Evolutionary conservation across 306 rosid species (phyloP).

Genomic region (Phaseolus lunatus): DNA sequence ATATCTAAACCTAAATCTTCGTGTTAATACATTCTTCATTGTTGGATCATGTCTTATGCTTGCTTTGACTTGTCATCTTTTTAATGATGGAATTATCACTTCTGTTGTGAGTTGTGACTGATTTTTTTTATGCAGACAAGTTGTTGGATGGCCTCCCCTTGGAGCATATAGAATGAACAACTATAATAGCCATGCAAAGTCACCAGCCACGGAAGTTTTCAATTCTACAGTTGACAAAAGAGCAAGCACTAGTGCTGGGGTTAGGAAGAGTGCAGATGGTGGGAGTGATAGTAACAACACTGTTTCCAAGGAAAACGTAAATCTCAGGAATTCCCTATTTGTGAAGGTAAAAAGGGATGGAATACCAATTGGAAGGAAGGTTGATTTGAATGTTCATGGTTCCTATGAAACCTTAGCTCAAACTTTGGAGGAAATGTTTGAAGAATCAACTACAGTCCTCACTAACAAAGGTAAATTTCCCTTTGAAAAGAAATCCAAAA

Average conservation of each 20-base stretch:
- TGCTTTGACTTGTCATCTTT: too few relatives aligned
- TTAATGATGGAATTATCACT: slow-evolving; percentile 37
- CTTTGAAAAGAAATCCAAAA: too few relatives aligned
- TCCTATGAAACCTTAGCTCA: slow-evolving; percentile 72
- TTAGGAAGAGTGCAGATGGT: slow-evolving; percentile 43
- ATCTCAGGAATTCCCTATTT: slow-evolving; percentile 54
- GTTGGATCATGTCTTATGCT: too few relatives aligned
- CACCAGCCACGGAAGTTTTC: slow-evolving; percentile 56
- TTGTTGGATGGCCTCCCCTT: slow-evolving; percentile 93
- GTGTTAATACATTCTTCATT: neutral
- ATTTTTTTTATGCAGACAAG: slow-evolving; percentile 61
- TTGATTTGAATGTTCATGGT: slow-evolving; percentile 69
- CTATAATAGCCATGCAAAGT: slow-evolving; percentile 64
- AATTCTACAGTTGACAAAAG: slow-evolving; percentile 51
- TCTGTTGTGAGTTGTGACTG: slow-evolving; percentile 36
- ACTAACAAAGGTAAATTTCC: slow-evolving; percentile 53
- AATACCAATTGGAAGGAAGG: slow-evolving; percentile 77
- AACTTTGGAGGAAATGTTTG: slow-evolving; percentile 77
- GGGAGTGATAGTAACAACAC: slow-evolving; percentile 47
- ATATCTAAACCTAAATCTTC: neutral
- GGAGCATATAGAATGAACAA: slow-evolving; percentile 73
- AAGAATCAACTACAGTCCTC: slow-evolving; percentile 47
- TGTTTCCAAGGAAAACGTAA: slow-evolving; percentile 51
- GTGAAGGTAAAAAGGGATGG: slow-evolving; percentile 94
- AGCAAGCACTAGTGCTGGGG: slow-evolving; percentile 42